phyloP scores from a whole-genome alignment of 1,284 basidiomycete species.

The Rhodotorula glutinis region DNA sequence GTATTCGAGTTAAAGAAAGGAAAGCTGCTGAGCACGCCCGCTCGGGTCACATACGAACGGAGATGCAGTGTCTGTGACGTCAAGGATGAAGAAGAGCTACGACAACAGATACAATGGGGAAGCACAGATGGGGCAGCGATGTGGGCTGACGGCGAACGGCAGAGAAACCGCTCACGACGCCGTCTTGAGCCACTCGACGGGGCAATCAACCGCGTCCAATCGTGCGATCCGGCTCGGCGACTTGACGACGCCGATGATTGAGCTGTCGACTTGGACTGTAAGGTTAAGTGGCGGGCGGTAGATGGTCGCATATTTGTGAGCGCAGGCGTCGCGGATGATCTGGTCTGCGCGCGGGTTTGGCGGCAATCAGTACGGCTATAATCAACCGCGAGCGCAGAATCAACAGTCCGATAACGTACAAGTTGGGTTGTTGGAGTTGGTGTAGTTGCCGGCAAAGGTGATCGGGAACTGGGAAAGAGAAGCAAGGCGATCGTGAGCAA shows the following conservation, averaged over 20 bases:
- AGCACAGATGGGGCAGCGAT: too few relatives aligned
- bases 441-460: conserved; percentile 23
- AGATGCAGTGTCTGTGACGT: too few relatives aligned
- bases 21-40: too few relatives aligned
- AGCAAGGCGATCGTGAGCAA: background rate
- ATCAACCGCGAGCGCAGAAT: too few relatives aligned
- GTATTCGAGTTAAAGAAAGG: too few relatives aligned
- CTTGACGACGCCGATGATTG: conserved; percentile 19
- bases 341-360: background rate
- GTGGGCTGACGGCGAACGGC: too few relatives aligned
- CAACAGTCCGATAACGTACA: background rate
- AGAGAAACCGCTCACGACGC: background rate
- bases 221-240: background rate
- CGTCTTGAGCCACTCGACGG: conserved; percentile 21
- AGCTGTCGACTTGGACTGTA: conserved; percentile 16
- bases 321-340: conserved; percentile 13
- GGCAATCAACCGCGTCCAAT: conserved; percentile 17
- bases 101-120: too few relatives aligned
- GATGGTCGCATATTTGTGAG: conserved; percentile 22
- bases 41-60: too few relatives aligned
- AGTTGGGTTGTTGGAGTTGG: conserved; percentile 11
- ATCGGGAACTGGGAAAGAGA: conserved; percentile 13
- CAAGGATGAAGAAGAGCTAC: too few relatives aligned
- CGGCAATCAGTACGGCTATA: too few relatives aligned
- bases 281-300: conserved; percentile 25